phyloP scores from a whole-genome alignment of 2,329 filamentous ascomycete genomes.

The Sarocladium brachiariae region DNA sequence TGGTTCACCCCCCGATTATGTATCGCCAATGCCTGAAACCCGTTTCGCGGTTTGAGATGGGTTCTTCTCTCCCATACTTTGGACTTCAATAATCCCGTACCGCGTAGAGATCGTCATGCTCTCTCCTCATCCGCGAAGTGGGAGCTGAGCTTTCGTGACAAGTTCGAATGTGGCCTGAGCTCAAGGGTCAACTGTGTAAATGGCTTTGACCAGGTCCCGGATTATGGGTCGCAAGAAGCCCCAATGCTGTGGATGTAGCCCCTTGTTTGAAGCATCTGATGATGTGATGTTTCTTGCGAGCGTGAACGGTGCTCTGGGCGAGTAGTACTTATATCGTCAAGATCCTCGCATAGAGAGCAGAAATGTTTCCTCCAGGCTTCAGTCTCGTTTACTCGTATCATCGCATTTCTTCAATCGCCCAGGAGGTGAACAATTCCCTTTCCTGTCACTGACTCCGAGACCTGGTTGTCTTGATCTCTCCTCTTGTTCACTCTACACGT shows the following conservation, averaged over 20 bases:
- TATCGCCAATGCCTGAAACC: background rate
- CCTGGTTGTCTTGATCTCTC: constrained; percentile 2
- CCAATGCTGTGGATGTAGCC: background rate
- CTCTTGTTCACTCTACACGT: background rate
- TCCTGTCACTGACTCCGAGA: background rate
- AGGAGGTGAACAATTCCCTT: background rate
- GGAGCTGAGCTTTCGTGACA: background rate
- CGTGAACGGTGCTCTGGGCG: background rate
- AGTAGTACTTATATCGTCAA: background rate
- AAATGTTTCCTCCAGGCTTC: constrained; percentile 1
- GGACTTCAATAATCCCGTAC: too few species aligned
- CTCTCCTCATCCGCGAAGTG: background rate
- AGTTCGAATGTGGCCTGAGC: background rate
- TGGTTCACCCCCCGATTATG: background rate
- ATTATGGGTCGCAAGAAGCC: too few species aligned
- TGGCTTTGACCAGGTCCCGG: too few species aligned
- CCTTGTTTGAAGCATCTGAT: background rate
- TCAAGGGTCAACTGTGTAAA: constrained; percentile 1
- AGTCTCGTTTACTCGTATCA: background rate
- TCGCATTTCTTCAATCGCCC: background rate
- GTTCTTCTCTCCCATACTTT: too few species aligned
- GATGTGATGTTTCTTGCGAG: background rate
- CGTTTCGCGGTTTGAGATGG: constrained; percentile 2
- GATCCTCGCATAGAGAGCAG: background rate
- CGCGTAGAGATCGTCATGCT: background rate